Conservation (phyloP, 495 filamentous ascomycete species). For the Glonium stellatum region DNA sequence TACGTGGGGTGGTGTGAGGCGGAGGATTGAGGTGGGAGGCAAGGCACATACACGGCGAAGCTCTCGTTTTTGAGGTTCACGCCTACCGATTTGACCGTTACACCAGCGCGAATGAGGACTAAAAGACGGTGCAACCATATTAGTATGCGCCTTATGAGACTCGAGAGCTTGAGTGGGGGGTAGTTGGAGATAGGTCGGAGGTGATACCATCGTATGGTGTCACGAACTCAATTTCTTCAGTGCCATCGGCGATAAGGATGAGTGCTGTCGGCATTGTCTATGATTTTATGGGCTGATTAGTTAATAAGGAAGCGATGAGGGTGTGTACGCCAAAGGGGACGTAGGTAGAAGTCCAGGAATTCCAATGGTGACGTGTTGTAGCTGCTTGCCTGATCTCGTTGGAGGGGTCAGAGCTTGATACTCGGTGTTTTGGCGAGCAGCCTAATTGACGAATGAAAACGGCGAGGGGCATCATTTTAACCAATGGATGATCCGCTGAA, state of each 20-base stretch:
- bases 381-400: too few relatives aligned
- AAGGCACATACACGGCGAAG: slow-evolving; percentile 14
- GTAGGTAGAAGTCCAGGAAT: too few relatives aligned
- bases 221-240: slow-evolving; percentile 35
- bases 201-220: slow-evolving; percentile 33
- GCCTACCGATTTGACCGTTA: slow-evolving; percentile 27
- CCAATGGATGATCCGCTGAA: background rate
- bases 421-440: background rate
- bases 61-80: slow-evolving; percentile 27
- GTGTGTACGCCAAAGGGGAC: too few relatives aligned
- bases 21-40: background rate
- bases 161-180: background rate
- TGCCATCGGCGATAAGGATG: slow-evolving; percentile 31
- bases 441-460: background rate
- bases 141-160: background rate
- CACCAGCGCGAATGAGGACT: slow-evolving; percentile 30
- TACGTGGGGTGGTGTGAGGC: background rate
- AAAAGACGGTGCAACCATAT: background rate
- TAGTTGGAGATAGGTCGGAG: too few relatives aligned
- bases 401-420: background rate
- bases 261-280: slow-evolving; percentile 25
- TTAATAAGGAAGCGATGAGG: too few relatives aligned
- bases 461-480: background rate
- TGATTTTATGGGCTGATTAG: background rate
- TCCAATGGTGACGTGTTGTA: too few relatives aligned